Evolutionary conservation across 1,284 basidiomycete species (phyloP), one percentile per base, ranked within the genome.

Genomic region (Flammula alnicola): DNA sequence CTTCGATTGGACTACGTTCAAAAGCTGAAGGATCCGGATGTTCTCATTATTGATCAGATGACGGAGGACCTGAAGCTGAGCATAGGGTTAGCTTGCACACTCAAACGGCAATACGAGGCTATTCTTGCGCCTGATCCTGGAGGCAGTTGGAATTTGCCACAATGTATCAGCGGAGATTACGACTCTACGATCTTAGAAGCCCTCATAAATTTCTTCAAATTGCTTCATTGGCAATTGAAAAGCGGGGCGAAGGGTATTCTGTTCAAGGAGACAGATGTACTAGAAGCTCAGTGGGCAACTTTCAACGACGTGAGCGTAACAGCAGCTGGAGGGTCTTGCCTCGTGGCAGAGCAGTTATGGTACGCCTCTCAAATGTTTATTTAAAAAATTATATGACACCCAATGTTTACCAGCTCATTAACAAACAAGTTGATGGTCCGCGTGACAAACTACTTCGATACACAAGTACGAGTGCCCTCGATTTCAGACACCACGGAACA

Each of bases 231-330:
- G 88, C 97, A 98, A 68, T 79, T 99, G 45, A 96, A 96, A 71
- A 92, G 91, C 55, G 91, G 91, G n/a, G 81, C 84, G 49, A 94
- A 92, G 65, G 89, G 90, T 19, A 91, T 95, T 44, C 93, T 96
- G 69, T 97, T 98, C 75, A 96, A 97, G 63, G 96, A 99, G 74
- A 98, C 95, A 1, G 97, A 99, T 64, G 86, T 98, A 19, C 80
- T 99, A 25, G 97, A 99, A 67, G 89, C 90, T 17, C 95, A 99
- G 62, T 98, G 95, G 93, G 86, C 89, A 33, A 97, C 97, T 35
- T 86, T 99, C 68, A 94, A 93, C 61, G 92, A 93, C 63, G 94
- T 98, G 35, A 94, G 94, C 44, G 79, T 95, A 66, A 91, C 89
- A 31, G 89, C 95, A 17, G 79, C 87, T 17, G 93, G 93, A 9